phyloP scores from a whole-genome alignment of 2,329 filamentous ascomycete species.

The Colletotrichum horii region DNA sequence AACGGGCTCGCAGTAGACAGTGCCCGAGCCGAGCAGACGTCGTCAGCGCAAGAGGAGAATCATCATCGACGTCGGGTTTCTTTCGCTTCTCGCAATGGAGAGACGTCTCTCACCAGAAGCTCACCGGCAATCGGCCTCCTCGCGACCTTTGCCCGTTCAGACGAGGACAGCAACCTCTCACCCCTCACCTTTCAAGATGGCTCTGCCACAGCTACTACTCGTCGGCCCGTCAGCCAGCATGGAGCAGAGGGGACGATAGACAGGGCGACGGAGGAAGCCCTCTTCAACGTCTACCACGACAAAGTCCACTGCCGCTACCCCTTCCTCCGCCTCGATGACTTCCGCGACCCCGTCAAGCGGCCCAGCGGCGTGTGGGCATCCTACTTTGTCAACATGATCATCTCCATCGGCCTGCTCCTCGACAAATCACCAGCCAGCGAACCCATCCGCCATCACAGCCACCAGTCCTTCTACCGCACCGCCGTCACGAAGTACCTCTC shows the following conservation, averaged over 20 bases:
- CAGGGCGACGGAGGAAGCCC: slow-evolving; percentile 22
- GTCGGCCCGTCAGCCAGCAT: neutral
- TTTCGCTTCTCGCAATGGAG: neutral
- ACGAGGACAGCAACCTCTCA: neutral
- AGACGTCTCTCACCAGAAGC: neutral
- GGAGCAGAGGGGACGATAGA: neutral
- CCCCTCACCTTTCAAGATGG: neutral
- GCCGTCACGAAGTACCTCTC: slow-evolving; percentile 17
- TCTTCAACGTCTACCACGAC: slow-evolving; percentile 29
- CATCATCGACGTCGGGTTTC: neutral
- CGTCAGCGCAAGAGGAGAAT: neutral
- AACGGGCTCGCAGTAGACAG: neutral
- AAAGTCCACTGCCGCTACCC: slow-evolving; percentile 31
- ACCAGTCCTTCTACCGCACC: slow-evolving; percentile 27
- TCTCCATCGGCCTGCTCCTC: slow-evolving; percentile 25
- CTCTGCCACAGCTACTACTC: accelerated
- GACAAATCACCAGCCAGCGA: neutral
- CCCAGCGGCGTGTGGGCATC: slow-evolving; percentile 24
- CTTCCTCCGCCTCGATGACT: slow-evolving; percentile 26
- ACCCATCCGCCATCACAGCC: neutral
- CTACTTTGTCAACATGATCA: slow-evolving; percentile 33
- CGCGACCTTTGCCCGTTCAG: neutral
- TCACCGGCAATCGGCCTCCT: neutral
- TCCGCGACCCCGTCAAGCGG: neutral
- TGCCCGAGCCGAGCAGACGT: neutral